Conservation (phyloP, 495 filamentous ascomycete species). For the Bryoglossum gracile region DNA sequence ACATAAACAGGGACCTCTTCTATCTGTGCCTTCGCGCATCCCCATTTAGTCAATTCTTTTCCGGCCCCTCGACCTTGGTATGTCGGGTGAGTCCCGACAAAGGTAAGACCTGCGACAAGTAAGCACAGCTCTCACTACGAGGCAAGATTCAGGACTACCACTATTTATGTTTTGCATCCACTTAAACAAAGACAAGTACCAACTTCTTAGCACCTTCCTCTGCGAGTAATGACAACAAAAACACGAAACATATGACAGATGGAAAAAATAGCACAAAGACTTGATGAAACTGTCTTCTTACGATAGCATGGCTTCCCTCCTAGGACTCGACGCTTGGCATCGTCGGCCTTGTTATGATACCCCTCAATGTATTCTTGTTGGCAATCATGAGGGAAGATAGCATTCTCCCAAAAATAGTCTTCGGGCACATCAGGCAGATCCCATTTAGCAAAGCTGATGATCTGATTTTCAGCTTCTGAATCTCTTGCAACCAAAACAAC, state of each 20-base stretch:
- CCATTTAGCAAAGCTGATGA: conserved; percentile 37
- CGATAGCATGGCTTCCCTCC: conserved; percentile 27
- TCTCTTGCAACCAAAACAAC: conserved; percentile 32
- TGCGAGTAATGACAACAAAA: no score
- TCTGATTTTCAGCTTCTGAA: conserved; percentile 10
- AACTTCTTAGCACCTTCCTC: no score
- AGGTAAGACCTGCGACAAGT: conserved; percentile 31
- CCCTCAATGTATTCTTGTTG: conserved; percentile 27
- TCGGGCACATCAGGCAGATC: conserved; percentile 24
- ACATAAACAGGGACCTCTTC: conserved; percentile 36
- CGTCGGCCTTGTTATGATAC: conserved; percentile 29
- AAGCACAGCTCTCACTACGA: not conserved
- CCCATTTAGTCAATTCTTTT: conserved; percentile 28
- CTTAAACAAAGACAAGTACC: no score
- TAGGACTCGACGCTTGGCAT: conserved; percentile 26
- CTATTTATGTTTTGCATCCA: no score
- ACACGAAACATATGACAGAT: no score
- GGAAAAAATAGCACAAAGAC: no score
- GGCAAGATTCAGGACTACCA: no score
- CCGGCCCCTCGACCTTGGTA: conserved; percentile 37
- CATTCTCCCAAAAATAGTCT: conserved; percentile 16
- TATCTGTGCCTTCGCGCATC: conserved; percentile 30
- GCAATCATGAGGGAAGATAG: conserved; percentile 30
- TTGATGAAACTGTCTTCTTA: conserved; percentile 22
- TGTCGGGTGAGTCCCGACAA: conserved; percentile 35